phyloP scores from a whole-genome alignment of 2,329 filamentous ascomycete species.

The Arthrinium puccinioides region DNA sequence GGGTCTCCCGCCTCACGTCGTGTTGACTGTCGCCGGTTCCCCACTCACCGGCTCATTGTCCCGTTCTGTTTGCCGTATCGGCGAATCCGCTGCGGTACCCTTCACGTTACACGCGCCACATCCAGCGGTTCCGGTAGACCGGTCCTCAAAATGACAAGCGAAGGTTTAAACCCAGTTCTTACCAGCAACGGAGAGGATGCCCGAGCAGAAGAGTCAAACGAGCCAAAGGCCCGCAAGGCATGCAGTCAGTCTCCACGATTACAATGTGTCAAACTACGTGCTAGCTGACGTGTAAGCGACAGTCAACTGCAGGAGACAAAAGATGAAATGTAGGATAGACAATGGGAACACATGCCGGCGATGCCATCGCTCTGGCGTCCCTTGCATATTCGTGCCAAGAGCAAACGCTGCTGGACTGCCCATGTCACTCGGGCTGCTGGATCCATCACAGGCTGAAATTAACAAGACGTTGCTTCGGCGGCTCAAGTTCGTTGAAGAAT shows the following conservation, averaged over 20 bases:
- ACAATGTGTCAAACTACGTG: neutral
- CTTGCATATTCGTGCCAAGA: slow-evolving; percentile 31
- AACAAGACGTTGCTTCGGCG: slow-evolving; percentile 12
- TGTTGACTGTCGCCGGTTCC: no score
- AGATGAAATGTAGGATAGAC: slow-evolving; percentile 31
- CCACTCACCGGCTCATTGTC: no score
- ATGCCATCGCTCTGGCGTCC: slow-evolving; percentile 24
- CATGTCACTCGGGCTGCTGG: neutral
- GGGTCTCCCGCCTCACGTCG: no score
- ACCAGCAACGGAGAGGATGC: slow-evolving; percentile 5
- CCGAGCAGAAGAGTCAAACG: slow-evolving; percentile 8
- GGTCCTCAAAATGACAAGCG: neutral
- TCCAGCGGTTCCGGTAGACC: no score
- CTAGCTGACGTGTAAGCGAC: slow-evolving; percentile 2
- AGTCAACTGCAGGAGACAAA: slow-evolving; percentile 21
- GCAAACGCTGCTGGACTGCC: slow-evolving; percentile 25
- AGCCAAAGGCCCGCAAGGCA: slow-evolving; percentile 21
- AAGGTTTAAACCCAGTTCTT: neutral
- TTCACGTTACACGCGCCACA: no score
- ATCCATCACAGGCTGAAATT: slow-evolving; percentile 10
- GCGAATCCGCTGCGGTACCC: no score
- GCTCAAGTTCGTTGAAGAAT: slow-evolving; percentile 17
- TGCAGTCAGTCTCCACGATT: slow-evolving; percentile 14
- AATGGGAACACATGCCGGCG: slow-evolving; percentile 24
- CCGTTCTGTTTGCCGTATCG: no score